Base-by-base conservation (phyloP, 768 basidiomycete genomes). In the Mycena rosella region DNA sequence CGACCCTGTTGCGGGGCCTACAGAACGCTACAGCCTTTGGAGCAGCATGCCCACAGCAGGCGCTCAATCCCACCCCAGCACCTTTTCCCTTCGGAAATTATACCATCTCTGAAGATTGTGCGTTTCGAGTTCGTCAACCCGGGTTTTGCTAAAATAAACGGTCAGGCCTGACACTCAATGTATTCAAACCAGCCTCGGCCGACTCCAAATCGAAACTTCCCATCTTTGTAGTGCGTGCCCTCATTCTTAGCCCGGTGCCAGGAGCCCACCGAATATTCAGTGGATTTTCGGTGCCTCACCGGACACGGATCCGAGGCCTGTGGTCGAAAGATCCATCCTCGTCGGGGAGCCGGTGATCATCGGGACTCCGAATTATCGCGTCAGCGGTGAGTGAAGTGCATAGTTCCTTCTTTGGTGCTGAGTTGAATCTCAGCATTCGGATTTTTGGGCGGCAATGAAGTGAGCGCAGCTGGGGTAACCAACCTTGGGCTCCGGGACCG, bases 151-250 rank as follows among this genome's bases (percentile, higher is more conserved):
- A 9, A 8, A 36, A 18, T 32, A 11, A 40, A 26, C 1, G 3
- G 14, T 3, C 42, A 69, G 68, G 68, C 24, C 60, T 69, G 2
- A 56, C 30, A 20, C 68, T 69, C 44, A 60, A 64, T 47, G 62
- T 69, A 1, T 59, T 69, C 26, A 24, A 18, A 4, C 68, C 68
- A 1, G n/a, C 7, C 13, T 56, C 53, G 0, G 52, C 45, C 2
- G 24, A 11, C 18, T 17, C 55, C 0, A 5, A 24, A 5, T 55
- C 62, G 0, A 65, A 61, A 17, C 63, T 69, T 7, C 68, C 68
- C 6, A 59, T 69, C 0, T 40, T 69, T 13, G 68, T 69, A 13
- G 68, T 69, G 9, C 3, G 68, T 60, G 1, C 51, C 44, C 40
- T 14, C 20, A 20, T 22, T 26, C 5, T 24, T 5, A 20, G 2